Evolutionary conservation across 306 rosid genomes (phyloP).

Genomic region (Gastrolobium bilobum): DNA sequence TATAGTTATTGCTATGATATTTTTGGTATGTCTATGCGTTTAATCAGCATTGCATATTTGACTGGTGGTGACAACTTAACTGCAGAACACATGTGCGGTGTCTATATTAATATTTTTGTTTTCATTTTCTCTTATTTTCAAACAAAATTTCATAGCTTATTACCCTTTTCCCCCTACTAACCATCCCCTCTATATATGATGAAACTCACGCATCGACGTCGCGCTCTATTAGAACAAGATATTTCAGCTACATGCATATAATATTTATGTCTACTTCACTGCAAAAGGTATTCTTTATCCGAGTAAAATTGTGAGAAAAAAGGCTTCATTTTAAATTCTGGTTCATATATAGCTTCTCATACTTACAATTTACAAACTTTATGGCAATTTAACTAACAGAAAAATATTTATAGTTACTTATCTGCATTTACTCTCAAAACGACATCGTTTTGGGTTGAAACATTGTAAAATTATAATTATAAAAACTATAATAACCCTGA

Average conservation of each 20-base stretch:
- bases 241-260: not conserved
- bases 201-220: slow-evolving; percentile 34
- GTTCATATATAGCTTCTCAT: not conserved
- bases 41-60: slow-evolving; percentile 14
- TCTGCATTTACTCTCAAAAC: too few species aligned
- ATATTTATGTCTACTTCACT: not conserved
- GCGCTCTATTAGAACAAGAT: slow-evolving; percentile 18
- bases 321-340: not conserved
- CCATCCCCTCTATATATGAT: not conserved
- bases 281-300: not conserved
- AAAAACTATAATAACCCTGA: too few species aligned
- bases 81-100: not conserved
- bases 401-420: too few species aligned
- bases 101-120: not conserved
- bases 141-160: not conserved
- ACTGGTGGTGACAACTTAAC: not conserved
- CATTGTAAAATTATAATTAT: too few species aligned
- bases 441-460: too few species aligned
- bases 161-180: not conserved
- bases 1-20: not conserved
- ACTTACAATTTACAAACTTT: not conserved
- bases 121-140: not conserved
- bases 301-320: not conserved
- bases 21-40: not conserved
- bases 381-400: not conserved